Evolutionary conservation across 208 protist genomes (phyloP), one percentile per base, ranked within the genome.

Genomic region (Trypanosoma congolense): DNA sequence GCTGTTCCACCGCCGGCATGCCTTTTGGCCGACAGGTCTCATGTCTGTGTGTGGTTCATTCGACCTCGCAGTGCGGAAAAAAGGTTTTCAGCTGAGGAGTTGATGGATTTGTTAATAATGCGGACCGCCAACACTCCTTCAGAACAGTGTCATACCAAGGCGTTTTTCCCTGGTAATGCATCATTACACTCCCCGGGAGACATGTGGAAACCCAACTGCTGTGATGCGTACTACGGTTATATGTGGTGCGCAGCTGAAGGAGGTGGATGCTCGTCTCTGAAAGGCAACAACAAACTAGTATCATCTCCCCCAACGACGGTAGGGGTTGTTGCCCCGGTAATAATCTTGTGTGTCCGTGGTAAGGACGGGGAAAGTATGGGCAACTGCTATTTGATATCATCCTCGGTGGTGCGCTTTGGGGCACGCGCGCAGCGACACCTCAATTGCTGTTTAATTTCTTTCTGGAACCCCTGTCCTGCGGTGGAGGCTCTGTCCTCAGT

Each of bases 401-500:
- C 71, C 8, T 19, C 33, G 6, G 69, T 78, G 4, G 65, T 81
- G 51, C 38, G 67, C 21, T 55, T 77, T 26, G 33, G 61, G 0
- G 24, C 49, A 9, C 70, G 52, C 24, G 69, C 70, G 9, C 12
- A 2, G 1, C 31, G 19, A 25, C 1, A 21, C 14, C 36, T 73
- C 16, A 33, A 26, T 3, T 60, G 77, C n/a, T 61, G 42, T 42
- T 70, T 92, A 22, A 48, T 82, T 16, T 92, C 84, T 2, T 48
- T 61, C 14, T 92, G 84, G 84, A 72, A 67, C 24, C 70, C 75
- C 6, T 86, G 77, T 35, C 47, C 54, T 14, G 40, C 40, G 22
- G 16, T 25, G 29, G 30, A 24, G 22, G 12, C 31, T 16, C 35
- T 43, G 29, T 68, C 70, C 5, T 81, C 73, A 12, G 19, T 79